phyloP scores from a whole-genome alignment of 2,329 filamentous ascomycete species.

The Neurospora crassa region DNA sequence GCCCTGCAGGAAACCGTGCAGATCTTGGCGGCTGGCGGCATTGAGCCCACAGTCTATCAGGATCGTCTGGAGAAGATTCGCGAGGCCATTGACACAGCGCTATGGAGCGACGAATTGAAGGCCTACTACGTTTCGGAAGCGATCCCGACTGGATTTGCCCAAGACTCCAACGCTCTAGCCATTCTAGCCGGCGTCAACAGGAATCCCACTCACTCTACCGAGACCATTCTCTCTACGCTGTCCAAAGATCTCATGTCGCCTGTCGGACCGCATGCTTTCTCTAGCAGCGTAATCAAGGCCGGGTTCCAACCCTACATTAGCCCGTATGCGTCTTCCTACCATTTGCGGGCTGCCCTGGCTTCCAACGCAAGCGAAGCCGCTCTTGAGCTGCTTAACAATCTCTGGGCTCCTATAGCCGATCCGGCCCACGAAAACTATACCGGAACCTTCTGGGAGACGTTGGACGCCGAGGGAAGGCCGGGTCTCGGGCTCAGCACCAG shows the following conservation, averaged over 20 bases:
- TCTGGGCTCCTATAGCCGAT: too few species aligned
- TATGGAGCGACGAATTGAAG: not conserved
- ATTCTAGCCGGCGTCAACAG: not conserved
- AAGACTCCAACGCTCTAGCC: not conserved
- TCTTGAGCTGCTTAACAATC: too few species aligned
- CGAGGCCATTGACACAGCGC: not conserved
- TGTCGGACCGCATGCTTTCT: not conserved
- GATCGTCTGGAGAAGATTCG: not conserved
- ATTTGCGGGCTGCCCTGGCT: not conserved
- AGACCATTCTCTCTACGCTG: not conserved
- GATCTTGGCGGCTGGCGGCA: not conserved
- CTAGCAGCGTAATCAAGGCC: not conserved
- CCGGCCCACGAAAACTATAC: too few species aligned
- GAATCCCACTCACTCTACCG: not conserved
- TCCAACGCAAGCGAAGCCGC: too few species aligned
- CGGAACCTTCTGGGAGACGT: too few species aligned
- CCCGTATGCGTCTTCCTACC: not conserved
- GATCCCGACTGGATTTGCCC: not conserved
- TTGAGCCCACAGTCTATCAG: not conserved
- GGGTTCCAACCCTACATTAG: not conserved
- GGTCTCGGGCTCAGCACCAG: too few species aligned
- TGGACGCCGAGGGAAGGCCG: too few species aligned
- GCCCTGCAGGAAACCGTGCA: not conserved
- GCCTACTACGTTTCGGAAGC: not conserved
- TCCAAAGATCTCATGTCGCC: not conserved